Evolutionary conservation across 2,329 filamentous ascomycete species (phyloP).

Genomic region (Microcyclospora pomicola): DNA sequence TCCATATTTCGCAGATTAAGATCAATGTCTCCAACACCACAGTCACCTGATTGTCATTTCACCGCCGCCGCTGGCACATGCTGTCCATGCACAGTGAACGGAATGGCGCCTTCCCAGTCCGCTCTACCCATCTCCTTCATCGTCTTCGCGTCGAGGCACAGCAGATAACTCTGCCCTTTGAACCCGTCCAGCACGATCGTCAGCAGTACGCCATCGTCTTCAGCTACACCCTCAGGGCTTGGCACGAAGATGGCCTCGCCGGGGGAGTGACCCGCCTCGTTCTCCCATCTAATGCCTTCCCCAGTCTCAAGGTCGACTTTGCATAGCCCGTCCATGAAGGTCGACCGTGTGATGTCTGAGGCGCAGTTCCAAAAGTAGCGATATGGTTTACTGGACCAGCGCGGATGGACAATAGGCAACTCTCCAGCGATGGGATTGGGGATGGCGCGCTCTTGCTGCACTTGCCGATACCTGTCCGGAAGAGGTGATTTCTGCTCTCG

Average conservation of each 20-base stretch:
- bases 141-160: slow-evolving; percentile 49
- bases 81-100: too few species aligned
- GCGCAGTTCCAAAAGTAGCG: slow-evolving; percentile 47
- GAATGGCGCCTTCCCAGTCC: slow-evolving; percentile 21
- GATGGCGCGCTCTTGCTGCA: background rate
- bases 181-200: slow-evolving; percentile 50
- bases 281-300: slow-evolving; percentile 42
- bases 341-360: slow-evolving; percentile 42
- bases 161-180: slow-evolving; percentile 47
- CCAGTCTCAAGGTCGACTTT: slow-evolving; percentile 50
- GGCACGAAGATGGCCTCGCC: slow-evolving; percentile 57
- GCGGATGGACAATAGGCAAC: slow-evolving; percentile 52
- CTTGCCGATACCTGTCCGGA: background rate
- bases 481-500: background rate
- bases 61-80: too few species aligned
- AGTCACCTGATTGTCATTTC: too few species aligned
- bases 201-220: slow-evolving; percentile 51
- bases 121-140: slow-evolving; percentile 53
- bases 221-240: slow-evolving; percentile 33
- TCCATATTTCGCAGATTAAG: too few species aligned
- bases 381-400: slow-evolving; percentile 37
- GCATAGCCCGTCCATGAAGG: slow-evolving; percentile 47
- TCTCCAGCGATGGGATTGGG: slow-evolving; percentile 35
- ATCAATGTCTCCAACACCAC: too few species aligned
- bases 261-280: slow-evolving; percentile 45